Percentiles rank a stretch among this genome's conserved stretches.
Conservation (phyloP, 2,329 filamentous ascomycete genomes). For the Aspergillus cejpii region DNA sequence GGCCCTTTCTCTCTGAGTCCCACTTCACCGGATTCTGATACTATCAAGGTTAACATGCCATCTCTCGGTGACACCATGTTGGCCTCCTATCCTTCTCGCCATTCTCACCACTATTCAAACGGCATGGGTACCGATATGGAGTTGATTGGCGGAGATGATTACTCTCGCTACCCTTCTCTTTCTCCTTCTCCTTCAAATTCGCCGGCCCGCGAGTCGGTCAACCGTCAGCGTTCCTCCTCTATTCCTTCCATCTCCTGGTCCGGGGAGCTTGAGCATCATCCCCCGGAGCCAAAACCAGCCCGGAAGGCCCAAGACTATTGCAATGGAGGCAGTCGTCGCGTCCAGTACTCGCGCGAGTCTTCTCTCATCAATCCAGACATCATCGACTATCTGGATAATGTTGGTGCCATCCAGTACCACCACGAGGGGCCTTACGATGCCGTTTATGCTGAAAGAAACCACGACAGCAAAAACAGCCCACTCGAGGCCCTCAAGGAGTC, state of each 20-base stretch:
- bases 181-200: constrained; percentile 3
- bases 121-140: constrained; percentile 10
- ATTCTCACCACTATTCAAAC: constrained; percentile 16
- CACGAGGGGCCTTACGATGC: constrained; percentile 90
- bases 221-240: constrained; percentile 17
- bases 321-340: constrained; percentile 6
- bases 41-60: constrained; percentile 9
- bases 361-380: constrained; percentile 58
- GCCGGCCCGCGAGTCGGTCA: constrained; percentile 10
- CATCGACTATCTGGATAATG: constrained; percentile 71
- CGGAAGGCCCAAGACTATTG: constrained; percentile 10
- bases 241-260: constrained; percentile 22
- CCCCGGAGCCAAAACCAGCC: constrained; percentile 19
- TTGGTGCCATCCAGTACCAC: constrained; percentile 64
- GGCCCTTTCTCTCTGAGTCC: neutral
- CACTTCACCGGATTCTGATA: constrained; percentile 4
- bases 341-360: constrained; percentile 18
- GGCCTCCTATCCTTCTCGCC: constrained; percentile 16
- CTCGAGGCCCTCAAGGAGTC: constrained; percentile 67
- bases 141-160: constrained; percentile 22
- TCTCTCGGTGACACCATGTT: constrained; percentile 19
- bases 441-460: constrained; percentile 67
- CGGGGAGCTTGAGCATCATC: constrained; percentile 22
- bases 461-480: constrained; percentile 56
- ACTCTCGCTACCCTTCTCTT: constrained; percentile 22